Base-by-base conservation (phyloP, 371 early-diverging fungal genomes). In the Dinochytrium kinnereticum region DNA sequence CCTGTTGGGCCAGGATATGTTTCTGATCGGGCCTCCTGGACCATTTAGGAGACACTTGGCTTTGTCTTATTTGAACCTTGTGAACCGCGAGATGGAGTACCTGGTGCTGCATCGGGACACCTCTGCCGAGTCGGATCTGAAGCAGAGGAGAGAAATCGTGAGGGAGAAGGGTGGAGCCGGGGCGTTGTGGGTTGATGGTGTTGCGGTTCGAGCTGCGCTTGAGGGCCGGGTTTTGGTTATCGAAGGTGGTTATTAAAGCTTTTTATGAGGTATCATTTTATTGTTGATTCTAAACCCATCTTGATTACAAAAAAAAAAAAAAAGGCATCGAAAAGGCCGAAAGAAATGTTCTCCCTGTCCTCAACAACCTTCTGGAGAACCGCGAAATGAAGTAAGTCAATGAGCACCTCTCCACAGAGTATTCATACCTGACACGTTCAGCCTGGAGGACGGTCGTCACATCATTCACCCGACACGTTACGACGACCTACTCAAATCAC, bases 281-380 rank as follows among this genome's bases (percentile, higher is more conserved):
- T 44, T 44, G n/a, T 44, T 7, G 13, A 44, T 44, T 7, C 44
- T 7, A 44, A 7, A 19, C 44, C 19, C 44, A 13, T 44, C 19
- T 44, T 44, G 44, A 7, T 44, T 44, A 44, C 44, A 44, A 7
- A 44, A 44, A 13, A 44, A 13, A 13, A 7, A 7, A 44, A 7
- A 7, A 7, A 44, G 44, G 70, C 0, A 55, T 70, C 37, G 71
- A 82, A 77, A 91, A 92, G 74, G 92, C 93, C 0, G 95, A 94
- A 69, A 88, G 95, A 15, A 94, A 94, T 71, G 93, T 94, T 1
- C 80, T 94, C 49, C 94, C 94, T 2, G 90, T 94, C 30, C 79
- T 94, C 67, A 94, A 94, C 82, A 94, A 94, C 76, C 78, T 94
- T 67, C 76, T 94, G 53, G 95, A 94, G 75, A 94, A 94, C 73